Base-by-base conservation (phyloP, 805 yeast genomes). In the Saccharomycopsis schoenii region DNA sequence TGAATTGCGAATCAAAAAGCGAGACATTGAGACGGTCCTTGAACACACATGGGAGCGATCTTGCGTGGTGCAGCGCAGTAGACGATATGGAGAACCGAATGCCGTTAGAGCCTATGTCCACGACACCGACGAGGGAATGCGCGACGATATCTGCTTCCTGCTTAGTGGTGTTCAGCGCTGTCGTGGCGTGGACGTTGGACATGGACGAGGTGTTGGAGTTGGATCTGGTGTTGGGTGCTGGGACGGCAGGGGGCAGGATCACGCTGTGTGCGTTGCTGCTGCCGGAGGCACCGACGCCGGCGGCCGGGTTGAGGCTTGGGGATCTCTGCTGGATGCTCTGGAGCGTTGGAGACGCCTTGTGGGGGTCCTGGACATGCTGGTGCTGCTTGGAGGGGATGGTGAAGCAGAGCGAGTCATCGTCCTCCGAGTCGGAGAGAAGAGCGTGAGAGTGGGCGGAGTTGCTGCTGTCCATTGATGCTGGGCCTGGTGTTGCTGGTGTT, bases 41-140 rank as follows among this genome's bases (percentile, higher is more conserved):
- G 72, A 83, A 87, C 11, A 86, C 83, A 68, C 89, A 84, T 0
- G 94, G 93, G 81, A 88, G 81, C 4, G 85, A 83, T 63, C 94
- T 77, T 1, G 89, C 89, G 69, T 85, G 88, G 63, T 81, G 84
- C 0, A 86, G 76, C 2, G 87, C 85, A 57, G 81, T 77, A 1
- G 90, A 85, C 17, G 89, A 83, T 50, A 87, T 85, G 51, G 88
- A 82, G 68, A 88, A 85, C 58, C 92, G 74, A 55, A 87, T 80
- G 43, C 89, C 92, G 68, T 85, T 85, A 19, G 92, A 84, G 9
- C 92, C 93, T 21, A 88, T 84, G 69, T 88, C 92, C 2, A 86
- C 90, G 55, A 87, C 82, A 9, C 86, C 90, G 17, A 81, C 77
- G 40, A 83, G 68, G 5, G 84, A 80, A 66, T 85, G 73, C 1